A percentile compares a stretch with the other conserved stretches of the same genome.
These are phyloP conservation scores for Xylariaceae sp. DNA, from an alignment of 2,329 filamentous ascomycete genomes.

Conservation along the genomic window DNA sequence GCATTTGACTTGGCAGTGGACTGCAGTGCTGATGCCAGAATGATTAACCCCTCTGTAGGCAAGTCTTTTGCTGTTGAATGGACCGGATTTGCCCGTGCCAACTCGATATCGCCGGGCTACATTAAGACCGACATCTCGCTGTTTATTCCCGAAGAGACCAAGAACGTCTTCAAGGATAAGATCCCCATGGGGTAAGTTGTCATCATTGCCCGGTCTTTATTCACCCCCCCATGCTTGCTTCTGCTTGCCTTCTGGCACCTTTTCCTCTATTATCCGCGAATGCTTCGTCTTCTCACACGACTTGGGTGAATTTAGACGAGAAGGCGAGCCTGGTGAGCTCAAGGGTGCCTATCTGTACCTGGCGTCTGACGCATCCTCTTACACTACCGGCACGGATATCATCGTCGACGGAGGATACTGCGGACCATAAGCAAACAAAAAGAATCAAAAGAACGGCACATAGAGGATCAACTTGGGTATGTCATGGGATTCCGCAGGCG, in stretches of 20 bases:
- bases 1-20: not conserved
- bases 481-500: no score
- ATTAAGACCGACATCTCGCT: slow-evolving; percentile 67
- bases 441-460: not conserved
- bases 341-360: slow-evolving; percentile 81
- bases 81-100: slow-evolving; percentile 68
- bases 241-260: not conserved
- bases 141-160: slow-evolving; percentile 60
- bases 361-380: slow-evolving; percentile 75
- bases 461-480: not conserved
- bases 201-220: not conserved
- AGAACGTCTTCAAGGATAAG: slow-evolving; percentile 70
- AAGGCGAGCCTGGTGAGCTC: slow-evolving; percentile 67
- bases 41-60: slow-evolving; percentile 37
- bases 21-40: not conserved
- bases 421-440: slow-evolving; percentile 36
- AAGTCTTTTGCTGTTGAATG: slow-evolving; percentile 71
- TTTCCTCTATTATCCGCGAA: not conserved
- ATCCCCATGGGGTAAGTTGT: slow-evolving; percentile 64
- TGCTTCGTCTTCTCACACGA: not conserved
- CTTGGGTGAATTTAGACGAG: slow-evolving; percentile 43
- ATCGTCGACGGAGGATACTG: slow-evolving; percentile 72
- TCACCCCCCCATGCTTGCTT: not conserved
- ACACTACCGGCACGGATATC: slow-evolving; percentile 71
- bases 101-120: slow-evolving; percentile 69